phyloP scores from a whole-genome alignment of 2,329 filamentous ascomycete genomes.

The Fusarium armeniacum region DNA sequence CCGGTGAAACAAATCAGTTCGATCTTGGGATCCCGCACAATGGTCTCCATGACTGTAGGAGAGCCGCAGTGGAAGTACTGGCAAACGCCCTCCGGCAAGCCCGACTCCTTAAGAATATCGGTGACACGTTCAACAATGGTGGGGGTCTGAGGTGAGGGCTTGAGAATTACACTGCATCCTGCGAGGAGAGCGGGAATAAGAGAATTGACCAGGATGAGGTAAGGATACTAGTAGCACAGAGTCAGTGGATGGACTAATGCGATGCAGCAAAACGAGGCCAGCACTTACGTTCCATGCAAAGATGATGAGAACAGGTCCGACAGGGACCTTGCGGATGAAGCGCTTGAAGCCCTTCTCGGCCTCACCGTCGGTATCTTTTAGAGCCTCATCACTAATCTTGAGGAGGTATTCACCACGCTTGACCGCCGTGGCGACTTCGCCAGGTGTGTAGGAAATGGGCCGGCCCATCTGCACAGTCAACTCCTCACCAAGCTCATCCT shows the following conservation, averaged over 20 bases:
- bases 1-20: constrained; percentile 93
- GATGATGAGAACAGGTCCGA: constrained; percentile 88
- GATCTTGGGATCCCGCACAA: constrained; percentile 83
- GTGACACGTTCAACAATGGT: constrained; percentile 89
- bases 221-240: constrained; percentile 78
- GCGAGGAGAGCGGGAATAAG: constrained; percentile 91
- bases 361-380: constrained; percentile 86
- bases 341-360: constrained; percentile 89
- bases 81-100: constrained; percentile 84
- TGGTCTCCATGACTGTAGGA: constrained; percentile 78
- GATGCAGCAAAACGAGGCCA: constrained; percentile 3
- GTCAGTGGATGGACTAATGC: constrained; percentile 19
- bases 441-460: constrained; percentile 87
- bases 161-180: constrained; percentile 92
- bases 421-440: constrained; percentile 87
- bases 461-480: constrained; percentile 96
- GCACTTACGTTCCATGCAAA: constrained; percentile 93
- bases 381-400: constrained; percentile 82
- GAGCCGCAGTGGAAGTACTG: constrained; percentile 95
- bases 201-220: constrained; percentile 92
- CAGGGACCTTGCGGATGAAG: constrained; percentile 88
- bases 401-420: constrained; percentile 88
- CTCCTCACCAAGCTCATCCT: constrained; percentile 86
- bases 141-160: constrained; percentile 94
- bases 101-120: constrained; percentile 82